Percentiles rank a stretch among this genome's conserved stretches.
phyloP scores from a whole-genome alignment of 495 filamentous ascomycete genomes.

The Cercophora samala region DNA sequence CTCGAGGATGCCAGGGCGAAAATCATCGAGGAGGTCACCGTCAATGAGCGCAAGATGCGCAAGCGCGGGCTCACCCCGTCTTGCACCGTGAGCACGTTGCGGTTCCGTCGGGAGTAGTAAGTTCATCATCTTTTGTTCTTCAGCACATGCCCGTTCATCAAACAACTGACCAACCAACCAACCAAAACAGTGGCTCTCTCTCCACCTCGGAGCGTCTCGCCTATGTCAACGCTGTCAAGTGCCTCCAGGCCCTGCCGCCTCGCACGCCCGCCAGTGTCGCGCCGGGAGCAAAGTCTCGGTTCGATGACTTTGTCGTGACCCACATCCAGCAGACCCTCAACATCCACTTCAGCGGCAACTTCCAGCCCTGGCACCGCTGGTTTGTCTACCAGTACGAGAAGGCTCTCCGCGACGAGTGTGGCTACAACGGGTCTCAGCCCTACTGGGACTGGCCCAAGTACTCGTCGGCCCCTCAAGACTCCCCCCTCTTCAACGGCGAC shows the following conservation, averaged over 20 bases:
- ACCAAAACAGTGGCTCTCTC: constrained; percentile 49
- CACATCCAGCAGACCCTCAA: constrained; percentile 62
- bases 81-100: constrained; percentile 17
- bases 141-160: neutral
- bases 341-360: constrained; percentile 64
- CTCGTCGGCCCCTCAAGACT: constrained; percentile 46
- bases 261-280: constrained; percentile 39
- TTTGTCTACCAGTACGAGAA: constrained; percentile 63
- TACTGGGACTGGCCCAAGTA: constrained; percentile 67
- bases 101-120: constrained; percentile 27
- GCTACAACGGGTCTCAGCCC: constrained; percentile 58
- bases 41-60: constrained; percentile 13
- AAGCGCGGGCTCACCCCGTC: constrained; percentile 15
- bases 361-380: constrained; percentile 70
- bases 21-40: constrained; percentile 1
- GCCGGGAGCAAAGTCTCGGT: constrained; percentile 44
- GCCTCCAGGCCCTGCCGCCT: constrained; percentile 53
- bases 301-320: constrained; percentile 67
- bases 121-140: neutral
- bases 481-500: constrained; percentile 60
- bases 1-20: constrained; percentile 16
- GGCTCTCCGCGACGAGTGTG: constrained; percentile 67
- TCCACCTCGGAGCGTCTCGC: constrained; percentile 44
- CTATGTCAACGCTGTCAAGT: constrained; percentile 64
- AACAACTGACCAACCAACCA: neutral